phyloP scores from a whole-genome alignment of 805 yeast genomes.

The Yamadazyma paraphyllophila region DNA sequence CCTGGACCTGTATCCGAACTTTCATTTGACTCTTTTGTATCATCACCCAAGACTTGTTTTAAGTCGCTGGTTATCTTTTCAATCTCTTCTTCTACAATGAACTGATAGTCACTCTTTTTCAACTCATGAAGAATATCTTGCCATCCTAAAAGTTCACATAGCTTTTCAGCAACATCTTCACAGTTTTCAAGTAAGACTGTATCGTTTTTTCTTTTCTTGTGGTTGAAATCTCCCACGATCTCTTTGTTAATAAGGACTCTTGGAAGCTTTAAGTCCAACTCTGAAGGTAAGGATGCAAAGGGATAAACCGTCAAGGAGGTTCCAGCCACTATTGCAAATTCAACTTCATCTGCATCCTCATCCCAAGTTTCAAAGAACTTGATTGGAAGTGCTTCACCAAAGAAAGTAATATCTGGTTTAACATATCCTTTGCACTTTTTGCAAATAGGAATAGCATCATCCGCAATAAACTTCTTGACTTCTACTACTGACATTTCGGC shows the following conservation, averaged over 20 bases:
- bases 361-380: conserved; percentile 72
- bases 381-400: conserved; percentile 82
- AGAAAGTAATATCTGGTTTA: conserved; percentile 92
- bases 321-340: conserved; percentile 85
- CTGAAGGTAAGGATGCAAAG: conserved; percentile 79
- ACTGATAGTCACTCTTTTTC: conserved; percentile 18
- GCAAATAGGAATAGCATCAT: conserved; percentile 55
- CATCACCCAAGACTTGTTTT: conserved; percentile 8
- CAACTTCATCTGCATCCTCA: conserved; percentile 48
- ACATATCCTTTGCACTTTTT: conserved; percentile 67
- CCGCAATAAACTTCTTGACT: conserved; percentile 42
- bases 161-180: conserved; percentile 57
- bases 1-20: not conserved
- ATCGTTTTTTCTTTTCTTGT: conserved; percentile 45
- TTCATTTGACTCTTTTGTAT: conserved; percentile 8
- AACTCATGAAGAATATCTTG: conserved; percentile 47
- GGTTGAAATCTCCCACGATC: conserved; percentile 68
- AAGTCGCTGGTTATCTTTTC: conserved; percentile 14
- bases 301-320: conserved; percentile 89
- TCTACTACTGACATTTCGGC: conserved; percentile 48
- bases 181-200: conserved; percentile 59
- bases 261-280: conserved; percentile 42
- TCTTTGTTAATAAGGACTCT: conserved; percentile 77
- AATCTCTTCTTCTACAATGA: conserved; percentile 14
- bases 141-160: conserved; percentile 68